Conservation (phyloP, 75 land plant genomes). For the Chamaecyparis obtusa region DNA sequence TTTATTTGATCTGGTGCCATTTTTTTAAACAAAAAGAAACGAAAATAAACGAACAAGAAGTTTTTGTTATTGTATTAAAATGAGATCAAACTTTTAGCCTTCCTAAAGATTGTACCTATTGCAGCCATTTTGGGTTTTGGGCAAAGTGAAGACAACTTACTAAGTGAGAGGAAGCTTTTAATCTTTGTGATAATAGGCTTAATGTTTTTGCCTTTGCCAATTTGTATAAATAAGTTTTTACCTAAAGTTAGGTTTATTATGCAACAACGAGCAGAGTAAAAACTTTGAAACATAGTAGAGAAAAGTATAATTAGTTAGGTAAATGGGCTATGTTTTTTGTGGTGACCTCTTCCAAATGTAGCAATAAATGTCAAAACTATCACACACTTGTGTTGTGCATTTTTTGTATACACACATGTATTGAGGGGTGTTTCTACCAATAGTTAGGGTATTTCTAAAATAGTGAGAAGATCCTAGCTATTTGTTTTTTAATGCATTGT, state of each 20-base stretch:
- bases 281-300: background rate
- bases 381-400: background rate
- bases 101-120: background rate
- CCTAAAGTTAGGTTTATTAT: background rate
- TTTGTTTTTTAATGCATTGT: no score
- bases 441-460: background rate
- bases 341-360: no score
- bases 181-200: background rate
- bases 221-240: background rate
- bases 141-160: background rate
- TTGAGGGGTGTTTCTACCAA: no score
- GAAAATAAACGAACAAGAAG: no score
- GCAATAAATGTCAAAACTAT: background rate
- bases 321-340: no score
- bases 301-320: background rate
- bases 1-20: no score
- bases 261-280: background rate
- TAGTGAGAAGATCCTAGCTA: no score
- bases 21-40: no score
- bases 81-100: background rate
- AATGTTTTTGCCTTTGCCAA: background rate
- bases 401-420: background rate
- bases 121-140: background rate
- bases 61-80: background rate
- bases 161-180: background rate